Conservation (phyloP, 1,139 yeast genomes). For the Pichia terricola region DNA sequence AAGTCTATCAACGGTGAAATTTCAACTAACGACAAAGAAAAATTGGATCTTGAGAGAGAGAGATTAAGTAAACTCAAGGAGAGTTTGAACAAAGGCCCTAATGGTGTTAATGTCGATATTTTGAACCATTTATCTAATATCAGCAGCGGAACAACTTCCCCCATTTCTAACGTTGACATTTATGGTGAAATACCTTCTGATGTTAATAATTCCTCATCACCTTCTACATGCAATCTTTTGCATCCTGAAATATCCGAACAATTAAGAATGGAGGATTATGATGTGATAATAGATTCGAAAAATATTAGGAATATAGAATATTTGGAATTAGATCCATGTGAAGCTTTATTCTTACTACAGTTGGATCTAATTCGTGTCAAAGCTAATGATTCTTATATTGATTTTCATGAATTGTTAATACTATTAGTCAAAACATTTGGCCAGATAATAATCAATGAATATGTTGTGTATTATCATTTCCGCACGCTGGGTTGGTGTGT, state of each 20-base stretch:
- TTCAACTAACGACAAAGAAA: slow-evolving; percentile 12
- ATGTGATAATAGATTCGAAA: slow-evolving; percentile 31
- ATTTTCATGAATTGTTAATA: slow-evolving; percentile 23
- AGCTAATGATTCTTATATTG: slow-evolving; percentile 2
- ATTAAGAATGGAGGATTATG: slow-evolving; percentile 33
- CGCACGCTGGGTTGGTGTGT: slow-evolving; percentile 94
- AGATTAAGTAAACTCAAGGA: slow-evolving; percentile 20
- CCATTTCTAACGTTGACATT: background rate
- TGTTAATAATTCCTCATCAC: background rate
- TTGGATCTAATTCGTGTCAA: slow-evolving; percentile 20
- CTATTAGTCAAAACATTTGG: slow-evolving; percentile 21
- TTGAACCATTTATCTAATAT: background rate
- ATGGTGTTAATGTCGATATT: slow-evolving; percentile 6
- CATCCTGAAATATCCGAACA: slow-evolving; percentile 2
- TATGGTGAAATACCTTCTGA: background rate
- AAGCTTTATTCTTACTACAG: slow-evolving; percentile 55
- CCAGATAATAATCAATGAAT: slow-evolving; percentile 39
- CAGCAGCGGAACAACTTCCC: slow-evolving; percentile 4
- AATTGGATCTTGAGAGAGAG: slow-evolving; percentile 27
- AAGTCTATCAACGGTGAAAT: slow-evolving; percentile 10
- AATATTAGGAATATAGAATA: slow-evolving; percentile 44
- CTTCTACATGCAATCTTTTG: background rate
- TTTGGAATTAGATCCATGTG: slow-evolving; percentile 68
- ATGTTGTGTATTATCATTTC: slow-evolving; percentile 77
- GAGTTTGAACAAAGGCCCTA: slow-evolving; percentile 11